Conservation (phyloP, 805 yeast species). For the Candida montana region DNA sequence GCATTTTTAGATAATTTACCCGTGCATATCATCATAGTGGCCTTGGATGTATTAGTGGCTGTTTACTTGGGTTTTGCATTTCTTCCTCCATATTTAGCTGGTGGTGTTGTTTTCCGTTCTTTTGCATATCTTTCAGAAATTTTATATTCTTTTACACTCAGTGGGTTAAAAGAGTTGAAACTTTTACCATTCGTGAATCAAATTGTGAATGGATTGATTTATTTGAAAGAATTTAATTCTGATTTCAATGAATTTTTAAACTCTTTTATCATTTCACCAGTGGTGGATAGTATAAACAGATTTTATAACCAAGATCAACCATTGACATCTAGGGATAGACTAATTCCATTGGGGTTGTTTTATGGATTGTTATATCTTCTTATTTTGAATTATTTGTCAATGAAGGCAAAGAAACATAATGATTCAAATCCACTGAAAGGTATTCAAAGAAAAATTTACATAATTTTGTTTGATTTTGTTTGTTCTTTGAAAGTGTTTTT, state of each 20-base stretch:
- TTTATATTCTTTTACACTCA: constrained; percentile 8
- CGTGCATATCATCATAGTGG: constrained; percentile 15
- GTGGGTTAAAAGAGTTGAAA: neutral
- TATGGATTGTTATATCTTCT: constrained; percentile 27
- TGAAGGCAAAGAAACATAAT: constrained; percentile 23
- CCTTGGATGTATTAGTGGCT: constrained; percentile 27
- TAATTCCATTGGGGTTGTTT: constrained; percentile 31
- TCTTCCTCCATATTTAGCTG: constrained; percentile 44
- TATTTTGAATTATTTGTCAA: constrained; percentile 28
- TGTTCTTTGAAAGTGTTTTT: constrained; percentile 70
- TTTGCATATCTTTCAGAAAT: constrained; percentile 11
- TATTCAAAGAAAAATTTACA: constrained; percentile 44
- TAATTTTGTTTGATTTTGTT: constrained; percentile 46
- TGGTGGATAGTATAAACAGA: constrained; percentile 11
- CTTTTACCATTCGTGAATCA: neutral
- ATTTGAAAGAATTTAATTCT: neutral
- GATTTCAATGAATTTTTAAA: constrained; percentile 6
- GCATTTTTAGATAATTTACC: constrained; percentile 12
- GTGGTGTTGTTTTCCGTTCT: constrained; percentile 24
- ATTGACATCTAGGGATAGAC: constrained; percentile 33
- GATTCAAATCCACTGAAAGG: constrained; percentile 44
- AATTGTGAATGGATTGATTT: neutral
- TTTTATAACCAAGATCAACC: constrained; percentile 23
- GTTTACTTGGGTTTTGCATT: constrained; percentile 38
- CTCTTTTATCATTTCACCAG: constrained; percentile 18